These are phyloP conservation scores for Didymella pomorum DNA, from an alignment of 2,329 filamentous ascomycete genomes.

Conservation along the genomic window DNA sequence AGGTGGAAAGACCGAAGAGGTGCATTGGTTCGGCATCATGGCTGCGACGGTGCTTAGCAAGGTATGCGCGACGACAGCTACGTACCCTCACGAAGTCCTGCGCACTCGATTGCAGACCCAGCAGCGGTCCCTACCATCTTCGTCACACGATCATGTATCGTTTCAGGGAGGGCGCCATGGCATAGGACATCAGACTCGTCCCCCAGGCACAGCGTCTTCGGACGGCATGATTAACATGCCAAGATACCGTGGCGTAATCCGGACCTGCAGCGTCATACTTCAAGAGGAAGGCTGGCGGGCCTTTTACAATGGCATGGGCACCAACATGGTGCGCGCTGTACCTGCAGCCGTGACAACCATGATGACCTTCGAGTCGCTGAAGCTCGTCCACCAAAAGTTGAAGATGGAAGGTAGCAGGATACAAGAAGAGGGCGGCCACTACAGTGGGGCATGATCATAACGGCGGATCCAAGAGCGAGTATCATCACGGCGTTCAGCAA, in stretches of 20 bases:
- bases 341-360: constrained; percentile 97
- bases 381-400: constrained; percentile 59
- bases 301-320: constrained; percentile 96
- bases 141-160: constrained; percentile 59
- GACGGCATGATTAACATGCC: constrained; percentile 64
- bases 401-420: constrained; percentile 60
- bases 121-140: constrained; percentile 68
- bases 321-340: constrained; percentile 95
- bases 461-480: constrained; percentile 2
- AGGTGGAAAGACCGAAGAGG: constrained; percentile 62
- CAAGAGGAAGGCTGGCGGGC: constrained; percentile 93
- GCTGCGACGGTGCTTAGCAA: constrained; percentile 93
- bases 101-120: constrained; percentile 94
- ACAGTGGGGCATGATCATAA: constrained; percentile 1
- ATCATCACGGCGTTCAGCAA: constrained; percentile 30
- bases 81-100: constrained; percentile 96
- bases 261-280: constrained; percentile 84
- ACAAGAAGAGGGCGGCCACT: constrained; percentile 25
- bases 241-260: constrained; percentile 78
- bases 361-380: constrained; percentile 89
- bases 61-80: constrained; percentile 90
- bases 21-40: constrained; percentile 84
- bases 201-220: constrained; percentile 58
- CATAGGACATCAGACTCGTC: constrained; percentile 54
- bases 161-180: constrained; percentile 52